Evolutionary conservation across 441 rosid genomes (phyloP), one percentile per base, ranked within the genome.

Genomic region (Macaranga tanarius): DNA sequence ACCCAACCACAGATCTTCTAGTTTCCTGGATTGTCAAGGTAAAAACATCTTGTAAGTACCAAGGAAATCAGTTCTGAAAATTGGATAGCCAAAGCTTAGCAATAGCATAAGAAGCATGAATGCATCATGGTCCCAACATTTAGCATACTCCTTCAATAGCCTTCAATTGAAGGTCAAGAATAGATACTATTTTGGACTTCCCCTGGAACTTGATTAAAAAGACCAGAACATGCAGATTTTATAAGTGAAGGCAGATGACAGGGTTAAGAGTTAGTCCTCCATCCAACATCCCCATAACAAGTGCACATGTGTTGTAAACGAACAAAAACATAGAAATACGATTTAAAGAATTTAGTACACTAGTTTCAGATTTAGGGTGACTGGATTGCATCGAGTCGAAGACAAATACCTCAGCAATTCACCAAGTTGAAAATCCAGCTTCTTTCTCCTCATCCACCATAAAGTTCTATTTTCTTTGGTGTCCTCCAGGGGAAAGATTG

Each of bases 1-100:
- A 66, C 98, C 99, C 69, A 93, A 81, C 99, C 98, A 93, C 67
- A 83, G 79, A 73, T 86, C 97, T 92, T 95, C 97, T 59, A 92
- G 74, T 72, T 84, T 83, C 85, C 99, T 95, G 81, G 61, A 73
- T 45, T 50, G 75, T 44, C 62, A 70, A 65, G 58, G 48, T 58
- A 65, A 9, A 16, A 34, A 23, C 15, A 63, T 38, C 12, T 28
- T 19, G 48, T 47, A 47, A 56, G 52, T 31, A 57, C 42, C 34
- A 76, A 62, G 40, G 10, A 28, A 47, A 65, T 31, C 8, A 52
- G 13, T 16, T 44, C 45, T 13, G 42, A 47, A 47, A 23, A 47
- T 26, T 20, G 16, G 56, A 38, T 61, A 59, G 48, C 10, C 7
- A 20, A 22, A 31, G 52, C 67, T 42, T 34, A 34, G 38, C 38